Evolutionary conservation across 1,284 basidiomycete species (phyloP).

Genomic region (Moniliella sp.): DNA sequence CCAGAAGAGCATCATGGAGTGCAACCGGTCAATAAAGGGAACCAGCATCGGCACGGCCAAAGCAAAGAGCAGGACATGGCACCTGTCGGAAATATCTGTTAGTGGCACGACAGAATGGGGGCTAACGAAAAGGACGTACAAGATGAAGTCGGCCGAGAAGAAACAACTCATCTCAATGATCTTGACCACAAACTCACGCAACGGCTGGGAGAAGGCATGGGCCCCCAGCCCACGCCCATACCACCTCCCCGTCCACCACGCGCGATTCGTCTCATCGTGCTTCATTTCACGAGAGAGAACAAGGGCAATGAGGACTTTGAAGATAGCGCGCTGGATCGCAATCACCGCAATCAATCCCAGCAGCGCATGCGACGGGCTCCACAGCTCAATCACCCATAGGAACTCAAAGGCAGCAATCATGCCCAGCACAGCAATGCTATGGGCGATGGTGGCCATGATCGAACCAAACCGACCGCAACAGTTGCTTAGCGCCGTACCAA

Average conservation of each 20-base stretch:
- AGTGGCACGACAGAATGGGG: too few relatives aligned
- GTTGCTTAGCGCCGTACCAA: constrained; percentile 68
- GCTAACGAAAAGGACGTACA: too few relatives aligned
- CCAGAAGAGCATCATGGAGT: constrained; percentile 36
- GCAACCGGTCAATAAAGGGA: constrained; percentile 23
- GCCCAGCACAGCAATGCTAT: constrained; percentile 26
- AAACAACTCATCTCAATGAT: constrained; percentile 31
- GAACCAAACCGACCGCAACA: constrained; percentile 34
- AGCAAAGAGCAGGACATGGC: constrained; percentile 29
- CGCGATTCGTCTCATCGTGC: constrained; percentile 34
- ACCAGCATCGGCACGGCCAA: constrained; percentile 40
- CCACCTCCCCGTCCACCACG: constrained; percentile 34
- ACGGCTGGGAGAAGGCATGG: constrained; percentile 31
- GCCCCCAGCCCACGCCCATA: constrained; percentile 32
- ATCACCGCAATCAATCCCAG: constrained; percentile 35
- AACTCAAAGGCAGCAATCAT: constrained; percentile 14
- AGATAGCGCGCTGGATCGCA: constrained; percentile 31
- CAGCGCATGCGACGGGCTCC: constrained; percentile 68
- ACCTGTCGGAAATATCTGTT: too few relatives aligned
- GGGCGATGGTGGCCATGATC: constrained; percentile 30
- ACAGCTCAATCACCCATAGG: constrained; percentile 79
- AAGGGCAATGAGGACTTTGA: constrained; percentile 32
- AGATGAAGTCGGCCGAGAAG: constrained; percentile 29
- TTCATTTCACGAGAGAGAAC: constrained; percentile 31
- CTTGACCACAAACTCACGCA: constrained; percentile 33